Conservation (phyloP, 2,329 filamentous ascomycete species). For the Clonostachys solani region DNA sequence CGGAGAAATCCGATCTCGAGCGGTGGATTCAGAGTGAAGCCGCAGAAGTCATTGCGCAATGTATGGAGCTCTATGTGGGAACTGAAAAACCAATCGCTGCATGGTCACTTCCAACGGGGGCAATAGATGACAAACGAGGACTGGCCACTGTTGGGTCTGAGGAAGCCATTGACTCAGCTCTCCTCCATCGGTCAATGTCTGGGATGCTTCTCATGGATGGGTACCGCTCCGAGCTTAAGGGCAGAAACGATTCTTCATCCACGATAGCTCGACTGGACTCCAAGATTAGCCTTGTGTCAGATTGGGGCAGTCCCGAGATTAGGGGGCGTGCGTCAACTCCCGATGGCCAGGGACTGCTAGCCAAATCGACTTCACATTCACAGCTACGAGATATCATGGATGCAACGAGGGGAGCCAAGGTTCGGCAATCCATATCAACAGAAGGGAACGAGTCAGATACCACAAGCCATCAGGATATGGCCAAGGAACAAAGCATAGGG, state of each 20-base stretch:
- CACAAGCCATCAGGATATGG: slow-evolving; percentile 44
- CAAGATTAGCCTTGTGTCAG: slow-evolving; percentile 46
- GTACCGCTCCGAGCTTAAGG: too few species aligned
- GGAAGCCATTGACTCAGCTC: neutral
- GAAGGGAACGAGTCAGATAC: slow-evolving; percentile 48
- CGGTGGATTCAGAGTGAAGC: slow-evolving; percentile 78
- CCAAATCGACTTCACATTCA: slow-evolving; percentile 42
- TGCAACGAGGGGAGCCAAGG: slow-evolving; percentile 17
- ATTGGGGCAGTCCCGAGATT: slow-evolving; percentile 33
- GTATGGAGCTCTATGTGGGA: slow-evolving; percentile 60
- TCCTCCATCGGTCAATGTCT: neutral
- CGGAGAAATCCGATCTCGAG: slow-evolving; percentile 71
- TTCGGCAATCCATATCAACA: too few species aligned
- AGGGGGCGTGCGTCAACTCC: slow-evolving; percentile 27
- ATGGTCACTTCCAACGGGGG: neutral
- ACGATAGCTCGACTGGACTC: slow-evolving; percentile 34
- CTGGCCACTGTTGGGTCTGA: neutral
- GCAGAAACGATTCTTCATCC: neutral
- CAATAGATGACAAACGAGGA: neutral
- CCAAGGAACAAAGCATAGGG: slow-evolving; percentile 23
- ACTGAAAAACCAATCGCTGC: neutral
- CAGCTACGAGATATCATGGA: slow-evolving; percentile 58
- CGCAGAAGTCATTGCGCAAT: slow-evolving; percentile 75
- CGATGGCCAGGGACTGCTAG: slow-evolving; percentile 51
- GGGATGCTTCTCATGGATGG: too few species aligned